phyloP scores from a whole-genome alignment of 371 early-diverging fungal genomes.

The Rhizopus sp. region DNA sequence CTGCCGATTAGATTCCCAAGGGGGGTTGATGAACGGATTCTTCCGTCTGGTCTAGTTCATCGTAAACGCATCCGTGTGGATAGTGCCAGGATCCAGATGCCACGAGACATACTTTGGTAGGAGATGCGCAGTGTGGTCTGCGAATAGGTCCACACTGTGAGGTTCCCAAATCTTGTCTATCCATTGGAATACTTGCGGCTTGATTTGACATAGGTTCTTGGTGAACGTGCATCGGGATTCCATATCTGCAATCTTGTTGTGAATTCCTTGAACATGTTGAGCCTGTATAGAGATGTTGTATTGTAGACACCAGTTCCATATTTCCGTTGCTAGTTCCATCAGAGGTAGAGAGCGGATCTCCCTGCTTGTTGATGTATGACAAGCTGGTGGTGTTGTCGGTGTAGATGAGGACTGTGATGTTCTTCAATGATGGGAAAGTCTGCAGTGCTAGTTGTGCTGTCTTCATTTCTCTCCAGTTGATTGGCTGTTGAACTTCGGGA shows the following conservation, averaged over 20 bases:
- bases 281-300: conserved; percentile 20
- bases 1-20: too few species aligned
- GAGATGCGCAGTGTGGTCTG: conserved; percentile 18
- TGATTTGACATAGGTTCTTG: conserved; percentile 16
- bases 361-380: conserved; percentile 32
- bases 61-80: conserved; percentile 9
- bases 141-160: conserved; percentile 23
- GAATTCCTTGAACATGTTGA: conserved; percentile 18
- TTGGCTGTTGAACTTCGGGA: conserved; percentile 13
- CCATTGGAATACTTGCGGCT: conserved; percentile 4
- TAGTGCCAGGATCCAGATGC: conserved; percentile 11
- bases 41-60: neutral
- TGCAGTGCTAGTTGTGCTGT: conserved; percentile 7
- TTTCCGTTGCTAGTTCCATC: conserved; percentile 17
- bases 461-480: conserved; percentile 25
- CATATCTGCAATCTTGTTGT: conserved; percentile 17
- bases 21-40: too few species aligned
- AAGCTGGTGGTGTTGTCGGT: conserved; percentile 33
- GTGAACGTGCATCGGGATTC: conserved; percentile 8
- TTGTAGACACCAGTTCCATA: conserved; percentile 25
- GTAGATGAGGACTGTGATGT: conserved; percentile 20
- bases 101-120: conserved; percentile 22
- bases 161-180: conserved; percentile 17
- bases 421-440: neutral
- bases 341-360: conserved; percentile 24